A percentile compares a stretch with the other conserved stretches of the same genome.
phyloP scores from a whole-genome alignment of 495 filamentous ascomycete species.

The Penicillium malachiteum region DNA sequence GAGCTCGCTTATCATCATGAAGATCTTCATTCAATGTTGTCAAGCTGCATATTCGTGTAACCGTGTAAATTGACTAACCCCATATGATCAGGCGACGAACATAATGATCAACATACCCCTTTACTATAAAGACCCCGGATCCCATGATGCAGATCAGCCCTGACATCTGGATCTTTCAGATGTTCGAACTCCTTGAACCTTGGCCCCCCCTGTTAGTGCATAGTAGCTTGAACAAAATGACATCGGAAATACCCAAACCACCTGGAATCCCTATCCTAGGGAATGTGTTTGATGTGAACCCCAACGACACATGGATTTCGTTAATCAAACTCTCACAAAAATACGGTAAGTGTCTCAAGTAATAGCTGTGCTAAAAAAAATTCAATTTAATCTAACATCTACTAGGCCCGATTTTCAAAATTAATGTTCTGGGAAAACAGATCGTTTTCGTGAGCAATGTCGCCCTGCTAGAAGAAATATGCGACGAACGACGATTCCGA shows the following conservation, averaged over 20 bases:
- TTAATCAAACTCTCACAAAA: conserved; percentile 62
- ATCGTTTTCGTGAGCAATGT: conserved; percentile 55
- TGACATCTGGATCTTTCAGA: too few species aligned
- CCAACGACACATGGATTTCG: conserved; percentile 60
- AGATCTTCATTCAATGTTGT: too few species aligned
- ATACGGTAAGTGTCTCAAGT: conserved; percentile 47
- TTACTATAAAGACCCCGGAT: too few species aligned
- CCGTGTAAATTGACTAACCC: too few species aligned
- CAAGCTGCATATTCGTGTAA: too few species aligned
- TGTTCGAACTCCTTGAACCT: too few species aligned
- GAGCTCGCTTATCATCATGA: too few species aligned
- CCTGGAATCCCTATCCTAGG: conserved; percentile 66
- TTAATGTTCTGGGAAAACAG: conserved; percentile 54
- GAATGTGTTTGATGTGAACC: conserved; percentile 64
- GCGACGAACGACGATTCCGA: conserved; percentile 67
- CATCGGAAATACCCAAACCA: conserved; percentile 59
- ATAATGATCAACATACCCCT: too few species aligned
- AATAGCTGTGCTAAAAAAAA: not conserved
- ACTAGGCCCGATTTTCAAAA: conserved; percentile 67
- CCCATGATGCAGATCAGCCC: too few species aligned
- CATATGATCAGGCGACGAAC: too few species aligned
- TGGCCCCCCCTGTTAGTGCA: too few species aligned
- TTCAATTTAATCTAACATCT: not conserved
- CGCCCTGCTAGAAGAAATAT: conserved; percentile 65
- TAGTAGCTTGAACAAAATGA: conserved; percentile 3